phyloP scores from a whole-genome alignment of 306 rosid species.

The Datisca glomerata region DNA sequence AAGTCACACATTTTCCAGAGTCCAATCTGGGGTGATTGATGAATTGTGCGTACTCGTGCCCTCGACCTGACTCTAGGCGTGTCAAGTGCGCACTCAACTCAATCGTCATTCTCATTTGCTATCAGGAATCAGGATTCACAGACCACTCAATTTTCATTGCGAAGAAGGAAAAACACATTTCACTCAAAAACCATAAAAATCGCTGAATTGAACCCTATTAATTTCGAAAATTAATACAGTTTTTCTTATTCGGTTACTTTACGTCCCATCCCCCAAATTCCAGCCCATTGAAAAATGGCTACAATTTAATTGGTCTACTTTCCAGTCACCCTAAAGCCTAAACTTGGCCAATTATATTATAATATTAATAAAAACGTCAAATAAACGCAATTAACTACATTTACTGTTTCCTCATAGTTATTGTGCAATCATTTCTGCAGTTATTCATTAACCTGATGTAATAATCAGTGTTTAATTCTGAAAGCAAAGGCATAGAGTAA shows the following conservation, averaged over 20 bases:
- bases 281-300: too few species aligned
- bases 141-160: background rate
- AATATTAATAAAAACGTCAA: too few species aligned
- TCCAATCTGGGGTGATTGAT: background rate
- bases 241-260: background rate
- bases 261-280: background rate
- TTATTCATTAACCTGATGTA: background rate
- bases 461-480: background rate
- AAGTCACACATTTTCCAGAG: background rate
- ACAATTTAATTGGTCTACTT: too few species aligned
- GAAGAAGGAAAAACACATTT: background rate
- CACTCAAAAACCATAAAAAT: background rate
- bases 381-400: background rate
- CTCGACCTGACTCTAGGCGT: background rate
- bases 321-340: too few species aligned
- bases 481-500: conserved; percentile 4
- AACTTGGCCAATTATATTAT: background rate
- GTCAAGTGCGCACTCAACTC: conserved; percentile 19
- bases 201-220: background rate
- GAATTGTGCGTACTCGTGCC: background rate
- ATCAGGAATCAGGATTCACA: too few species aligned
- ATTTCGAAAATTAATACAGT: background rate
- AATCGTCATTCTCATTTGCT: background rate
- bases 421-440: background rate
- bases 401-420: background rate